Conservation (phyloP, 257 asterid genomes). For the Jacaranda copaia region DNA sequence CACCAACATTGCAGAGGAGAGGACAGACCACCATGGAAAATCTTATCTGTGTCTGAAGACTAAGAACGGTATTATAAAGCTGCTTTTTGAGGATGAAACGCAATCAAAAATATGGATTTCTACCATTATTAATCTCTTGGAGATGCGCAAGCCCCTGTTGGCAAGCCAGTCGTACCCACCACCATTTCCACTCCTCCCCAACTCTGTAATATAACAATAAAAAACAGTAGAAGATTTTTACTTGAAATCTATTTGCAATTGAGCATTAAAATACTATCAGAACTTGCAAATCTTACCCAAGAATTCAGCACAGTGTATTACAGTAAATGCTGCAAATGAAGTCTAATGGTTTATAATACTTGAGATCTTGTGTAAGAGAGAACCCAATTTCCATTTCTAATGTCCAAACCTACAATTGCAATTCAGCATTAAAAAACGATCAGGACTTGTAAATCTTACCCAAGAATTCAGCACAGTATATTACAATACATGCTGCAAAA, state of each 20-base stretch:
- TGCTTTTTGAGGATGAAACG: neutral
- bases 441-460: too few species aligned
- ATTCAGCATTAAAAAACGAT: neutral
- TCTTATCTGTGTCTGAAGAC: constrained; percentile 54
- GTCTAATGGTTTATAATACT: too few species aligned
- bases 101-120: neutral
- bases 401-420: neutral
- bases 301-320: too few species aligned
- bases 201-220: neutral
- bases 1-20: constrained; percentile 51
- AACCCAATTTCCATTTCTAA: neutral
- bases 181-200: constrained; percentile 9
- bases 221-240: too few species aligned
- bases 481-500: too few species aligned
- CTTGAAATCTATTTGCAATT: too few species aligned
- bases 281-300: too few species aligned
- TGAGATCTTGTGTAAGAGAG: neutral
- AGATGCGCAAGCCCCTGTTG: constrained; percentile 25
- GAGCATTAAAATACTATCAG: too few species aligned
- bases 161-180: constrained; percentile 29
- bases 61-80: neutral
- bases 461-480: too few species aligned
- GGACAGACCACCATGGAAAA: constrained; percentile 41
- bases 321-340: too few species aligned
- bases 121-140: neutral